phyloP scores from a whole-genome alignment of 2,329 filamentous ascomycete species.

The Cytospora paraplurivora region DNA sequence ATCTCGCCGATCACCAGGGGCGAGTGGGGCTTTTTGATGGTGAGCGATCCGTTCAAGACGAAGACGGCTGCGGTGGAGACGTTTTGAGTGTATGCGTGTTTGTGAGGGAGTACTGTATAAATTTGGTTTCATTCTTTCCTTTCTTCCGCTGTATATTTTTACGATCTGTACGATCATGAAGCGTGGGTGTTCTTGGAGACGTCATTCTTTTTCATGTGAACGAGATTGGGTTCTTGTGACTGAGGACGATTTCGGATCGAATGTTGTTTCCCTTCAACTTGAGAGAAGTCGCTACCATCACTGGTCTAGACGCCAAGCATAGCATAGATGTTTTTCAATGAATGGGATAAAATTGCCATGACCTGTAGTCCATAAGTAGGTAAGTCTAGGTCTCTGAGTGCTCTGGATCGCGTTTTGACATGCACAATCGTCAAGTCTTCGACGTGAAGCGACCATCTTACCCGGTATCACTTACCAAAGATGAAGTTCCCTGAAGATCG shows the following conservation, averaged over 20 bases:
- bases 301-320: neutral
- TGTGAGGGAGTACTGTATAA: too few species aligned
- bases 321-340: neutral
- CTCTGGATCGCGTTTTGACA: neutral
- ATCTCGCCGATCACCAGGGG: slow-evolving; percentile 63
- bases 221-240: too few species aligned
- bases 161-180: too few species aligned
- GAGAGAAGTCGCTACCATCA: neutral
- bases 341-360: neutral
- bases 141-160: neutral
- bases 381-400: neutral
- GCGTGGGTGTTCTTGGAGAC: too few species aligned
- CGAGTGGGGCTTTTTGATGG: slow-evolving; percentile 65
- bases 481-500: too few species aligned
- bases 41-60: slow-evolving; percentile 47
- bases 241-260: neutral
- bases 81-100: slow-evolving; percentile 40
- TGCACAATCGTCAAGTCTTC: neutral
- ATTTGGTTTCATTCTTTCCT: neutral
- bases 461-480: too few species aligned
- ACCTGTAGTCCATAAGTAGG: neutral
- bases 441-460: neutral
- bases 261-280: neutral
- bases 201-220: too few species aligned
- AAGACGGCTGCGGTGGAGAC: slow-evolving; percentile 56